A percentile compares a stretch with the other conserved stretches of the same genome.
phyloP scores from a whole-genome alignment of 495 filamentous ascomycete genomes.

The Hypomontagnella monticulosa region DNA sequence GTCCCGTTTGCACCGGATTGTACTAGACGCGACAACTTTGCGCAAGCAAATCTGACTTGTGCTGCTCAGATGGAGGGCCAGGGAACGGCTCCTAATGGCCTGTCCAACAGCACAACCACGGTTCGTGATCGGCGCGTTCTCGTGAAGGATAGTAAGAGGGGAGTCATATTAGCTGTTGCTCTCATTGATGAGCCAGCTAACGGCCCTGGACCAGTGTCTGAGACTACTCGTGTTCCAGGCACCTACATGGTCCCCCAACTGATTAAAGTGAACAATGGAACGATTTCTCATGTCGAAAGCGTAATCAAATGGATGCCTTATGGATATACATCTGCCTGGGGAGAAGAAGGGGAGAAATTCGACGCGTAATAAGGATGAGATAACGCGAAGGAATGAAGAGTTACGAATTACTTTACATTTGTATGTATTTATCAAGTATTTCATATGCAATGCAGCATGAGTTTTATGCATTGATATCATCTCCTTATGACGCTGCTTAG shows the following conservation, averaged over 20 bases:
- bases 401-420: too few species aligned
- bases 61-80: conserved; percentile 37
- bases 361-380: neutral
- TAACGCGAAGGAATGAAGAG: neutral
- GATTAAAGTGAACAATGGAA: conserved; percentile 32
- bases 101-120: conserved; percentile 29
- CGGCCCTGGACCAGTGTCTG: conserved; percentile 21
- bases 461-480: neutral
- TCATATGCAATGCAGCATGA: neutral
- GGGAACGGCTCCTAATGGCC: conserved; percentile 34
- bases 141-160: conserved; percentile 21
- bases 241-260: conserved; percentile 41
- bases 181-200: conserved; percentile 39
- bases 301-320: conserved; percentile 41
- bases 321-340: conserved; percentile 39
- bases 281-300: conserved; percentile 36
- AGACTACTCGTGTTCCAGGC: conserved; percentile 30
- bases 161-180: conserved; percentile 31
- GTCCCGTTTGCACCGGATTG: conserved; percentile 29
- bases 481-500: too few species aligned
- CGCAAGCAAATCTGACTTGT: conserved; percentile 27
- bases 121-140: conserved; percentile 38
- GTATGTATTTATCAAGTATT: neutral
- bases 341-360: neutral
- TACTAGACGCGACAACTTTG: conserved; percentile 35